Conservation (phyloP, 441 rosid genomes). For the Populus hybrid region DNA sequence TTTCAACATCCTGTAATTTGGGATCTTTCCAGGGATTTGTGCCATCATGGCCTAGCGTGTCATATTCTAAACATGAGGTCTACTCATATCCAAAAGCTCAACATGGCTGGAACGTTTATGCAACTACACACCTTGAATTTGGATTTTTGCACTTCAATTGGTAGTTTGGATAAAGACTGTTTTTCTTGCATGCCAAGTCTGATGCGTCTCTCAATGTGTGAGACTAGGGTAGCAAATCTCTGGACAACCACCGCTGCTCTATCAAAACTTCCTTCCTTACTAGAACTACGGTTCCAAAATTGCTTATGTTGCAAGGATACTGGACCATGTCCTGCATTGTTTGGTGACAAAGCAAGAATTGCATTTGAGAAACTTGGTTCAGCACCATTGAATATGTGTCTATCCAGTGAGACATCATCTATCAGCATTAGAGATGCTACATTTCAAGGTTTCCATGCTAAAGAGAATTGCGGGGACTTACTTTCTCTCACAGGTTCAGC, state of each 20-base stretch:
- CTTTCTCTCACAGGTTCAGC: slow-evolving; percentile 25
- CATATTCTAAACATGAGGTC: slow-evolving; percentile 64
- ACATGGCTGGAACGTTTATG: slow-evolving; percentile 68
- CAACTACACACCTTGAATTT: slow-evolving; percentile 62
- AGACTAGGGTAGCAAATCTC: slow-evolving; percentile 69
- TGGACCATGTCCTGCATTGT: slow-evolving; percentile 30
- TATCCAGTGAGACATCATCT: slow-evolving; percentile 20
- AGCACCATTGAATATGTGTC: slow-evolving; percentile 32
- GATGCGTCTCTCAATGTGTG: slow-evolving; percentile 74
- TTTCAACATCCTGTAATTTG: slow-evolving; percentile 31
- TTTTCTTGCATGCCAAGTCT: slow-evolving; percentile 83
- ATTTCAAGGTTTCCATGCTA: slow-evolving; percentile 23
- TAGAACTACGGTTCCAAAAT: slow-evolving; percentile 69
- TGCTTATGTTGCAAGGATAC: slow-evolving; percentile 65
- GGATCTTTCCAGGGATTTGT: slow-evolving; percentile 59
- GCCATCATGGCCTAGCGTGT: slow-evolving; percentile 58
- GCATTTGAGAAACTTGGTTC: slow-evolving; percentile 12
- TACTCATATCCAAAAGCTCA: slow-evolving; percentile 61
- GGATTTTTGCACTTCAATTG: slow-evolving; percentile 57
- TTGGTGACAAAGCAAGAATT: slow-evolving; percentile 21
- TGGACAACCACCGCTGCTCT: slow-evolving; percentile 86
- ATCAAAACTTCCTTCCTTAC: slow-evolving; percentile 64
- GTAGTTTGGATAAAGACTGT: slow-evolving; percentile 75
- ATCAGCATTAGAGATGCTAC: slow-evolving; percentile 10
- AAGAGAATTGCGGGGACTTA: slow-evolving; percentile 40